Evolutionary conservation across 805 yeast species (phyloP).

Genomic region (Hanseniaspora singularis): DNA sequence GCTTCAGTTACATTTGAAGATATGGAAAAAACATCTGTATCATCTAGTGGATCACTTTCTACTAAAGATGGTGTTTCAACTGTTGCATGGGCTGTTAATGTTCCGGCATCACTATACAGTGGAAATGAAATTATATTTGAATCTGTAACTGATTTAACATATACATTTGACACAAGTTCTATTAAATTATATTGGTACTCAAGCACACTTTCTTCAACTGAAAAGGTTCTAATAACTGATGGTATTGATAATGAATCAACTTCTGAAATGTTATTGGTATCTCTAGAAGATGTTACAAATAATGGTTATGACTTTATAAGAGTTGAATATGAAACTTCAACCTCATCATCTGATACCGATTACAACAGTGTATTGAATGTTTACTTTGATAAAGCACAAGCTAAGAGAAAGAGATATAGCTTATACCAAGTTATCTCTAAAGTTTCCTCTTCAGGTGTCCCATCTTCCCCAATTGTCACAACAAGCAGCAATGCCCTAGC

Average conservation of each 20-base stretch:
- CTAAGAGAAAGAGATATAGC: neutral
- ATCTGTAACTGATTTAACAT: neutral
- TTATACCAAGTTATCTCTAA: neutral
- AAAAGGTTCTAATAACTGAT: neutral
- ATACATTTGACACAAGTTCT: neutral
- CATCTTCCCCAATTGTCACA: neutral
- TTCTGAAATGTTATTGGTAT: neutral
- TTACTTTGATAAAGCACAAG: neutral
- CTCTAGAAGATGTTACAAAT: neutral
- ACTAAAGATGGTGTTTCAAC: neutral
- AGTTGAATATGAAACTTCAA: neutral
- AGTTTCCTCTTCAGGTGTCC: neutral
- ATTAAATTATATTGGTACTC: neutral
- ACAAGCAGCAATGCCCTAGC: neutral
- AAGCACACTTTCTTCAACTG: neutral
- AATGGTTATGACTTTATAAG: neutral
- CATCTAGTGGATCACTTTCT: neutral
- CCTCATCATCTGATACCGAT: neutral
- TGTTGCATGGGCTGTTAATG: neutral
- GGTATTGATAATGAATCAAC: slow-evolving; percentile 1
- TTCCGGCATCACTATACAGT: neutral
- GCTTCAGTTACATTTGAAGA: neutral
- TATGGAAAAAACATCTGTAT: neutral
- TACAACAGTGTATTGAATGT: neutral
- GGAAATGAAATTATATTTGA: slow-evolving; percentile 1